Base-by-base conservation (phyloP, 108 stramenopile genomes). In the Nitzschia palea region DNA sequence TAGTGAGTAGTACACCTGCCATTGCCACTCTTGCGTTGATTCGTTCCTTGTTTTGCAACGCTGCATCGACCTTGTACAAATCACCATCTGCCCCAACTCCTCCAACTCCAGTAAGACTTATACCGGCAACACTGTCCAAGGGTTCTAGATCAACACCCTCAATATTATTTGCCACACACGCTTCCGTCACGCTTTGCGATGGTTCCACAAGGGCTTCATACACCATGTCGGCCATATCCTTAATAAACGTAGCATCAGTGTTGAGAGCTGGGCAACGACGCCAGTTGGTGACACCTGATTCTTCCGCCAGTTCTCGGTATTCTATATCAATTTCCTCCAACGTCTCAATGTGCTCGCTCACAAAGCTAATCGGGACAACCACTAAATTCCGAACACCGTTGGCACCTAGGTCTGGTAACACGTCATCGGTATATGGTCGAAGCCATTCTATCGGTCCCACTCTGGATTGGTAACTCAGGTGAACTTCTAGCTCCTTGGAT, bases 291-390 rank as follows among this genome's bases (percentile, higher is more conserved):
- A 97, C 87, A 28, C 98, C 99, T 42, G 81, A 83, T 67, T 98
- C 93, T 69, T 96, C 80, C 27, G 99, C 99, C 35, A 98, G 67
- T 71, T 99, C 98, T 29, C 95, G 77, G 71, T 99, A 99, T 79
- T 99, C 99, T 65, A 98, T 95, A 82, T 98, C 99, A 71, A 99
- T 98, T 74, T 99, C 99, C 83, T 98, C 98, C 65, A 99, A 85
- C 12, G 99, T 99, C 70, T 99, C 98, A 69, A 99, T 99, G 76
- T 99, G 99, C 78, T 99, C 99, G 48, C 89, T 91, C 28, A 98
- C 98, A 74, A 99, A 99, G 62, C 89, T 90, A 57, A 99, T 91
- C 23, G 99, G 99, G 18, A 99, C 98, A 8, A 98, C 97, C 5
- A 98, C 96, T 35, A 99, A 65, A 78, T 93, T 93, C 63, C 90